Percentiles rank a stretch among this genome's conserved stretches.
These are phyloP conservation scores for Boechera divaricarpa DNA, from an alignment of 345 rosid species.

Conservation along the genomic window DNA sequence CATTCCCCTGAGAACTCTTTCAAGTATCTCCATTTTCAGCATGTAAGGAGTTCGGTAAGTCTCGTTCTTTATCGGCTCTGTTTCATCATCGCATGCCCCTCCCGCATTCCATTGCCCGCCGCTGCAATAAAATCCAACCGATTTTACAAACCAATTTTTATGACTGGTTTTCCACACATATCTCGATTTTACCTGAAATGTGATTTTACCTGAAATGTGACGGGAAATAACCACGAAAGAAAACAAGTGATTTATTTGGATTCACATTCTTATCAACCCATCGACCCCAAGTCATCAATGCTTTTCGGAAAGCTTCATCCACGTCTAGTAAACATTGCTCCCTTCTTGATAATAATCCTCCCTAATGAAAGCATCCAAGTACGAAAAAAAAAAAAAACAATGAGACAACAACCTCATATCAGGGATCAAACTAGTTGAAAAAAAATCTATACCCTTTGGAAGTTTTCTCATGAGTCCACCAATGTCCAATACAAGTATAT, in stretches of 20 bases:
- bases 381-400: neutral
- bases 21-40: conserved; percentile 78
- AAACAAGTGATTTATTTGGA: conserved; percentile 66
- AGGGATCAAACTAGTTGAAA: neutral
- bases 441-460: conserved; percentile 64
- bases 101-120: conserved; percentile 99
- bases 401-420: neutral
- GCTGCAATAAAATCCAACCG: conserved; percentile 47
- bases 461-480: conserved; percentile 99
- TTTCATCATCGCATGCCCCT: conserved; percentile 85
- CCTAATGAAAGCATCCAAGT: conserved; percentile 50
- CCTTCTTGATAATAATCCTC: conserved; percentile 97
- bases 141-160: neutral
- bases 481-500: conserved; percentile 89
- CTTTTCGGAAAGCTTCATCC: conserved; percentile 88
- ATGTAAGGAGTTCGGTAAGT: conserved; percentile 73
- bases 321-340: conserved; percentile 81
- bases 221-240: conserved; percentile 90
- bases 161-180: neutral
- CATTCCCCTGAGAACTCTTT: conserved; percentile 75
- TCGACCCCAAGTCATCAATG: conserved; percentile 86
- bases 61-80: conserved; percentile 80
- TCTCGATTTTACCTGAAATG: conserved; percentile 77
- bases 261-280: conserved; percentile 88
- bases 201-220: conserved; percentile 96